Percentiles rank a stretch among this genome's conserved stretches.
Conservation (phyloP, 345 rosid genomes). For the Boechera stricta region DNA sequence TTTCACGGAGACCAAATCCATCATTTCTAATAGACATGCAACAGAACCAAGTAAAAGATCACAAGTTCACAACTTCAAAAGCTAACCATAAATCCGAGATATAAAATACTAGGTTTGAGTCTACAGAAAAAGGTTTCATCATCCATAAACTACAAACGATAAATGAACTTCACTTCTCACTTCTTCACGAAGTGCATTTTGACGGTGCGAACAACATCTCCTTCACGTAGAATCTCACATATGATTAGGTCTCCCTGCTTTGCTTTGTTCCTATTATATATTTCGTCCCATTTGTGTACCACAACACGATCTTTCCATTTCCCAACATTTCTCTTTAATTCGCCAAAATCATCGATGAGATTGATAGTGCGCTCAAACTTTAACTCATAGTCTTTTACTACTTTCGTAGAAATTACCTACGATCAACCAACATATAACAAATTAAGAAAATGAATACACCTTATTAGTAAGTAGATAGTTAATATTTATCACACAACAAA, state of each 20-base stretch:
- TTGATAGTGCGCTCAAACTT: conserved; percentile 13
- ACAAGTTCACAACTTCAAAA: background rate
- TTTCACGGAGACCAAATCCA: background rate
- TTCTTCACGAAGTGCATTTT: conserved; percentile 29
- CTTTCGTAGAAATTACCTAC: conserved; percentile 25
- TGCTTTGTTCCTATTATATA: conserved; percentile 19
- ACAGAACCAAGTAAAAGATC: background rate
- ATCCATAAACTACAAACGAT: background rate
- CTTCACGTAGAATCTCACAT: conserved; percentile 33
- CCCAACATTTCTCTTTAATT: conserved; percentile 5
- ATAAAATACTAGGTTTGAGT: background rate
- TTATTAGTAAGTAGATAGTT: too few relatives aligned
- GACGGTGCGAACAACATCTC: conserved; percentile 19
- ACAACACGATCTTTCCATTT: conserved; percentile 33
- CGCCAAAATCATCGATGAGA: conserved; percentile 23
- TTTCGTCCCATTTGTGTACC: conserved; percentile 19
- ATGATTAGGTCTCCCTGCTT: background rate
- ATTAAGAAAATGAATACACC: background rate
- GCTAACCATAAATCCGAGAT: background rate
- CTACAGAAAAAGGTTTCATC: background rate
- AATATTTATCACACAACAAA: background rate
- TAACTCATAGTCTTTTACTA: conserved; percentile 10
- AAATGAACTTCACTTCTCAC: too few relatives aligned
- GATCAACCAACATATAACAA: background rate
- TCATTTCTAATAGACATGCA: background rate